A percentile compares a stretch with the other conserved stretches of the same genome.
Evolutionary conservation across 768 basidiomycete species (phyloP).

Genomic region (Lentinula detonsa): DNA sequence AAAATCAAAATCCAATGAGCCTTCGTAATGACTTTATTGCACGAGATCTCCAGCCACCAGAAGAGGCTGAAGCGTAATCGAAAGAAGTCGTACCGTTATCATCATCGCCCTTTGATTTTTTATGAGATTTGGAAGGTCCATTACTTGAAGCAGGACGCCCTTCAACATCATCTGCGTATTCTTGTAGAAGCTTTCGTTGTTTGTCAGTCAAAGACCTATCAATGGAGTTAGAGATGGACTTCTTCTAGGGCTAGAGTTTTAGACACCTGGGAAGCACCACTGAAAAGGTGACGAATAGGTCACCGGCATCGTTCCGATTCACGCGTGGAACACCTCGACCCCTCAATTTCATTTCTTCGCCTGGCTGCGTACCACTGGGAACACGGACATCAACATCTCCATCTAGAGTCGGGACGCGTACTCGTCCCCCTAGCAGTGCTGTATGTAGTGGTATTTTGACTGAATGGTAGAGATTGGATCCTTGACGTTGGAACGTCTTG

Average conservation of each 20-base stretch:
- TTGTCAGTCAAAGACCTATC: constrained; percentile 72
- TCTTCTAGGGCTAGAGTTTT: constrained; percentile 3
- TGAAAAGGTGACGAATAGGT: constrained; percentile 84
- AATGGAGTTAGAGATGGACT: constrained; percentile 7
- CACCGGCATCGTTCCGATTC: constrained; percentile 59
- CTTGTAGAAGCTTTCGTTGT: constrained; percentile 84
- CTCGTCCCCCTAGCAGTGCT: constrained; percentile 89
- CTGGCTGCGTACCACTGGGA: constrained; percentile 90
- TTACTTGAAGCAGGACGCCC: constrained; percentile 34
- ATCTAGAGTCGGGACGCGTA: constrained; percentile 90
- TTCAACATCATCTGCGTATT: constrained; percentile 92
- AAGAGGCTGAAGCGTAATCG: constrained; percentile 47
- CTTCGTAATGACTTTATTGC: constrained; percentile 61
- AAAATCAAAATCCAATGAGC: constrained; percentile 67
- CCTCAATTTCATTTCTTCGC: constrained; percentile 94
- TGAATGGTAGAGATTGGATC: constrained; percentile 84
- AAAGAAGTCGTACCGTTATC: constrained; percentile 78
- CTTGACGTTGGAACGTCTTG: constrained; percentile 84
- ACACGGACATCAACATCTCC: constrained; percentile 94
- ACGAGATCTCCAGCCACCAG: constrained; percentile 66
- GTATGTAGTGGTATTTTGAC: constrained; percentile 86
- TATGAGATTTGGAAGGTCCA: constrained; percentile 14
- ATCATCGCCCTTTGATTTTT: constrained; percentile 20
- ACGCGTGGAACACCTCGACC: constrained; percentile 74
- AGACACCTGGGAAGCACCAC: constrained; percentile 87